Percentiles rank a stretch among this genome's conserved stretches.
Evolutionary conservation across 169 alveolate species (phyloP).

Genomic region (Cryptosporidium meleagridis): DNA sequence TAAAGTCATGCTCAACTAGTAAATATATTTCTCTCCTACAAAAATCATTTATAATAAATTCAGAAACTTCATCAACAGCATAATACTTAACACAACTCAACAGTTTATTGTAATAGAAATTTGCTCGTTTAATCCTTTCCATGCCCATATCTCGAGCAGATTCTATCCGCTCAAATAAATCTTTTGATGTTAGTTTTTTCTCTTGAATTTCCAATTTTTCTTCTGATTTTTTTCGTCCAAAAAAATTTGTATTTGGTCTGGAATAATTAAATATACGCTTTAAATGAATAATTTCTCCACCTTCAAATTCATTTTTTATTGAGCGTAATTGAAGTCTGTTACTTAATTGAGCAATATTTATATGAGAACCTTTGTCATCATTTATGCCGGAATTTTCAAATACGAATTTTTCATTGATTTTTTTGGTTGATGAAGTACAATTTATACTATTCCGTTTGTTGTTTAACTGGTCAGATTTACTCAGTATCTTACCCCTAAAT

Average conservation of each 20-base stretch:
- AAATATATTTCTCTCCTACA: background rate
- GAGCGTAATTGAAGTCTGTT: background rate
- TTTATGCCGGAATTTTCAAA: background rate
- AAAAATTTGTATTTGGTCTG: background rate
- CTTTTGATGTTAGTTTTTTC: slow-evolving; percentile 4
- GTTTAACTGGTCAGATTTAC: background rate
- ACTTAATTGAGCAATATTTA: background rate
- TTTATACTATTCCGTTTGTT: background rate
- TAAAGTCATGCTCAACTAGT: background rate
- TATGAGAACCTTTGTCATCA: background rate
- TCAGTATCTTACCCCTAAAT: background rate
- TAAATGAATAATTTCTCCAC: background rate
- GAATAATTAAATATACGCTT: background rate
- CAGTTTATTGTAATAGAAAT: background rate
- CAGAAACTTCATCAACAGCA: slow-evolving; percentile 30
- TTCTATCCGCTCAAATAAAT: slow-evolving; percentile 44
- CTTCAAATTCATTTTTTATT: background rate
- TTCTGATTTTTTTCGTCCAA: slow-evolving; percentile 1
- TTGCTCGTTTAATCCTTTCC: slow-evolving; percentile 52
- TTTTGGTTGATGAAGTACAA: background rate
- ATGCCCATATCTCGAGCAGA: slow-evolving; percentile 40
- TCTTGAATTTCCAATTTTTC: background rate
- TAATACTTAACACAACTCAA: background rate
- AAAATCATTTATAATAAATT: slow-evolving; percentile 2
- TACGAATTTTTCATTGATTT: background rate